These are phyloP conservation scores for Ceriops decandra DNA, from an alignment of 345 rosid species.

Conservation along the genomic window DNA sequence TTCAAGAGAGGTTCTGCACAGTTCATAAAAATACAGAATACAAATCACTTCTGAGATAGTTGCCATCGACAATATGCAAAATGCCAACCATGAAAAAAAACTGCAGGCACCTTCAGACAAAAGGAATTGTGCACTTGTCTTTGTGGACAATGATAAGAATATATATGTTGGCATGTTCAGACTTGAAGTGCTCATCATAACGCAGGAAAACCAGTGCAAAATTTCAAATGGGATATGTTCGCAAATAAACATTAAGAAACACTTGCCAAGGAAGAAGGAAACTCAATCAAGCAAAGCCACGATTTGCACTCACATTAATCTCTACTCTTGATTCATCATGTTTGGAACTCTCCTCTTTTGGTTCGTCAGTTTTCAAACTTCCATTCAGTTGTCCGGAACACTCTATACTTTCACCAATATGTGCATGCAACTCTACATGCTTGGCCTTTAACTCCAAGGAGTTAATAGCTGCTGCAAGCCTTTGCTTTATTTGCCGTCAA, in stretches of 20 bases:
- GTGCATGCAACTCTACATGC: slow-evolving; percentile 47
- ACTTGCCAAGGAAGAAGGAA: neutral
- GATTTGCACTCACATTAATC: slow-evolving; percentile 45
- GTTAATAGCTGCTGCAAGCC: slow-evolving; percentile 48
- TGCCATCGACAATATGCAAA: no score
- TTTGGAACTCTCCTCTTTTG: slow-evolving; percentile 13
- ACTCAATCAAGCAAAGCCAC: slow-evolving; percentile 47
- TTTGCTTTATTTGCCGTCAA: slow-evolving; percentile 60
- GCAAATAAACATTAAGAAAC: neutral
- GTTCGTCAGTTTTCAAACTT: slow-evolving; percentile 27
- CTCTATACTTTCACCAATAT: slow-evolving; percentile 41
- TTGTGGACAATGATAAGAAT: no score
- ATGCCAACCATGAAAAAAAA: neutral
- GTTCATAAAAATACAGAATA: slow-evolving; percentile 5
- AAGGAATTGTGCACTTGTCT: no score
- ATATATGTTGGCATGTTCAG: no score
- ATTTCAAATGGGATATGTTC: no score
- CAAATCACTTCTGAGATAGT: neutral
- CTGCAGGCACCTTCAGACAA: neutral
- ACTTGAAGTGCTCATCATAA: no score
- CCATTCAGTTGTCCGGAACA: slow-evolving; percentile 36
- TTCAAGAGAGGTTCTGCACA: slow-evolving; percentile 20
- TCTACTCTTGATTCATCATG: slow-evolving; percentile 40
- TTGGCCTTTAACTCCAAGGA: slow-evolving; percentile 51
- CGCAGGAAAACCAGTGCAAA: no score